phyloP scores from a whole-genome alignment of 768 basidiomycete species.

The Pisolithus albus region DNA sequence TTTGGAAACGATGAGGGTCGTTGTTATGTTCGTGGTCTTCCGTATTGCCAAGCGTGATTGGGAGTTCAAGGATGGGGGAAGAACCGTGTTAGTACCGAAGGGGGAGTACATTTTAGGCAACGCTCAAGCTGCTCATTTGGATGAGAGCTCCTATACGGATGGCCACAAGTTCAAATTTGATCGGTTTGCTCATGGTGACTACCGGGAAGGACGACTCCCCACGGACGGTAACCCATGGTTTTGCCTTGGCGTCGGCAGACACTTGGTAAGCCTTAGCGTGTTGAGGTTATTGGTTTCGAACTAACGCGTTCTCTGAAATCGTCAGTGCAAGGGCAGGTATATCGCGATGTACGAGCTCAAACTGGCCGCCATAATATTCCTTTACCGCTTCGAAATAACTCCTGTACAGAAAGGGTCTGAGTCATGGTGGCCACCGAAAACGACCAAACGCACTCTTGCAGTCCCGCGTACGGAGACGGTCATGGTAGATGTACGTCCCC shows the following conservation, averaged over 20 bases:
- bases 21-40: slow-evolving; percentile 10
- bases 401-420: too few species aligned
- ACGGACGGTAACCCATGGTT: slow-evolving; percentile 8
- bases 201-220: slow-evolving; percentile 13
- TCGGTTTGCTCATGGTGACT: slow-evolving; percentile 15
- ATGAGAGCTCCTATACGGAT: slow-evolving; percentile 5
- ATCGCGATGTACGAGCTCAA: too few species aligned
- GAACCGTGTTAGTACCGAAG: neutral
- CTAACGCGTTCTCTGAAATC: too few species aligned
- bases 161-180: slow-evolving; percentile 14
- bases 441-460: too few species aligned
- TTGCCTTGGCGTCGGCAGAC: slow-evolving; percentile 14
- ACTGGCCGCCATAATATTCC: too few species aligned
- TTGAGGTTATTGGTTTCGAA: too few species aligned
- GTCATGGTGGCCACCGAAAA: too few species aligned
- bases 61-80: slow-evolving; percentile 7
- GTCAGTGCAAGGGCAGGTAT: too few species aligned
- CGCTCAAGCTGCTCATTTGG: neutral
- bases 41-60: slow-evolving; percentile 14
- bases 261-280: slow-evolving; percentile 8
- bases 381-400: too few species aligned
- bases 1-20: slow-evolving; percentile 23
- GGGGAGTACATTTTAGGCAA: neutral
- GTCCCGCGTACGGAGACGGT: too few species aligned
- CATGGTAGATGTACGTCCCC: too few species aligned